Evolutionary conservation across 148 eudicot genomes (phyloP), one percentile per base, ranked within the genome.

Genomic region (Limonium bicolor): DNA sequence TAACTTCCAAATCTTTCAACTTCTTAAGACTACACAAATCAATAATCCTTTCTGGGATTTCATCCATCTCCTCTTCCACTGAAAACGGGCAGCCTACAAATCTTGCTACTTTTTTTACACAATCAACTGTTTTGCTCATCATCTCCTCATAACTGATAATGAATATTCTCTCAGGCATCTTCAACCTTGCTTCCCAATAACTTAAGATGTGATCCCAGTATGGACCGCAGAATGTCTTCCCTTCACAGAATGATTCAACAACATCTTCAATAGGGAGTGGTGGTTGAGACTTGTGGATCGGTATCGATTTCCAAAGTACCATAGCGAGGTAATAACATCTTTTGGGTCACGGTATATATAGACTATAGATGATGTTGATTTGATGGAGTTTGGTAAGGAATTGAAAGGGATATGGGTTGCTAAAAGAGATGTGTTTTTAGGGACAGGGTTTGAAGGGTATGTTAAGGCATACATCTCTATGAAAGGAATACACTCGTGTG

Each of bases 91-190:
- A 54, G 36, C 64, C 54, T 41, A 70, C 36, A 39, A 73, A 68
- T 21, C 54, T 37, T 0, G 65, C 78, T 36, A 67, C 4, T 18
- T 29, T 52, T 49, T 39, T 55, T 59, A 64, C 6, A 2, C 47
- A 8, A 13, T 8, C 6, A 1, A 10, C 7, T 1, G 52, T 25
- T 9, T 48, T 23, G 1, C 22, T 16, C 13, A 31, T 48, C 39
- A 48, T n/a, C 2, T 74, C 81, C 58, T 70, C 76, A 11, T 66
- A 70, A 47, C 41, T 59, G 24, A 74, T 14, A 30, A 70, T 66
- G 35, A 70, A 19, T 18, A 70, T 66, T 43, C 63, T 68, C 7
- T 57, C 1, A 0, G 69, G 61, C 20, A 9, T 44, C 46, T 49
- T 54, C 3, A 16, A 3, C 27, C 61, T 62, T 28, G 55, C 56